Percentiles rank a stretch among this genome's conserved stretches.
Conservation (phyloP, 768 basidiomycete genomes). For the Auriscalpium microsporum region DNA sequence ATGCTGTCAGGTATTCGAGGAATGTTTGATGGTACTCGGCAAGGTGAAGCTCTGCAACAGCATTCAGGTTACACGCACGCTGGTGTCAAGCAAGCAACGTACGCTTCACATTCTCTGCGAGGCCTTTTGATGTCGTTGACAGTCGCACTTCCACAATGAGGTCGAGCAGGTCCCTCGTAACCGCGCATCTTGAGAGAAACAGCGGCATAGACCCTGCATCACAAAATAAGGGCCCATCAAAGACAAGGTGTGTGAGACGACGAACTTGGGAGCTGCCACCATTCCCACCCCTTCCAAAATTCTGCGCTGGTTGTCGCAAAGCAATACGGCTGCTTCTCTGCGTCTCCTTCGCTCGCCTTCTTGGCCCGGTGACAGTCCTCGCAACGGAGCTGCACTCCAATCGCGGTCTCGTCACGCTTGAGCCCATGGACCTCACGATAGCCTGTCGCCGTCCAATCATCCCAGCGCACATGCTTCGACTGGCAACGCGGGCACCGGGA, state of each 20-base stretch:
- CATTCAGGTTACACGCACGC: too few species aligned
- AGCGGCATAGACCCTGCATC: constrained; percentile 13
- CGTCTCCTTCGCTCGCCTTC: neutral
- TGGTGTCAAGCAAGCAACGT: neutral
- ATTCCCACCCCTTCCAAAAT: constrained; percentile 16
- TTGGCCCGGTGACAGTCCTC: constrained; percentile 2
- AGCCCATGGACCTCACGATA: constrained; percentile 18
- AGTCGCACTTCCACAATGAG: constrained; percentile 19
- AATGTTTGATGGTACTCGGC: too few species aligned
- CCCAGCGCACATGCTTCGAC: neutral
- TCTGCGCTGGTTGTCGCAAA: constrained; percentile 11
- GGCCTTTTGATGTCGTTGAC: constrained; percentile 12
- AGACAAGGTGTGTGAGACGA: neutral
- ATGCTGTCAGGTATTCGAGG: constrained; percentile 13
- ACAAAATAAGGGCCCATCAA: neutral
- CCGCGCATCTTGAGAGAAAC: constrained; percentile 16
- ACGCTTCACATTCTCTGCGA: constrained; percentile 19
- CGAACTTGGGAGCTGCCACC: constrained; percentile 18
- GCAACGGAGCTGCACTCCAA: constrained; percentile 14
- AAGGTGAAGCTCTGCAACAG: constrained; percentile 19
- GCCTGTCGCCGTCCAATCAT: too few species aligned
- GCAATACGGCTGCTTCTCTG: constrained; percentile 2
- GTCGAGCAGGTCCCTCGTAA: constrained; percentile 19
- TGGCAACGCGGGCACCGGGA: constrained; percentile 9
- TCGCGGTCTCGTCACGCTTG: constrained; percentile 6